A percentile compares a stretch with the other conserved stretches of the same genome.
These are phyloP conservation scores for Pythium chondricola DNA, from an alignment of 352 stramenopile species.

Conservation along the genomic window DNA sequence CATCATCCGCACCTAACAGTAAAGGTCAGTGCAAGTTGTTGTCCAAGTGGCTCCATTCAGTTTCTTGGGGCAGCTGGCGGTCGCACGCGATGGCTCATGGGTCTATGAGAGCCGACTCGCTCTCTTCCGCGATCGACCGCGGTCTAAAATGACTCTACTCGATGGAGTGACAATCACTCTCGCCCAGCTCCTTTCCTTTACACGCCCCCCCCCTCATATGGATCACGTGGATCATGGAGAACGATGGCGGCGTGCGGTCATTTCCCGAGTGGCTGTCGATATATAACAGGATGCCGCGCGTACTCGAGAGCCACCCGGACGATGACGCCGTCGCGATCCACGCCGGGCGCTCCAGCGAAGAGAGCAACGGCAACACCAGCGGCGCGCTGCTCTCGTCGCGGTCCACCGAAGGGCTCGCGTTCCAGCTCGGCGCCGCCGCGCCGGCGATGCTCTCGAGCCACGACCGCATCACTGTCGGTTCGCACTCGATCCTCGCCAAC, in stretches of 20 bases:
- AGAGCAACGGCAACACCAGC: conserved; percentile 3
- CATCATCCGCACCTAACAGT: too few species aligned
- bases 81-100: too few species aligned
- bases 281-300: conserved; percentile 3
- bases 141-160: too few species aligned
- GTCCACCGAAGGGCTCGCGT: conserved; percentile 8
- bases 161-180: too few species aligned
- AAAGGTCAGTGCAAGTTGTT: too few species aligned
- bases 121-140: too few species aligned
- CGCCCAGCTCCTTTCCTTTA: too few species aligned
- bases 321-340: conserved; percentile 11
- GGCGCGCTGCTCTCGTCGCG: neutral
- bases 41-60: too few species aligned
- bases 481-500: conserved; percentile 16
- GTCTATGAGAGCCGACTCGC: too few species aligned
- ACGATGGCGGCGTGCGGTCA: neutral
- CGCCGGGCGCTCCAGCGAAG: conserved; percentile 8
- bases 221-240: too few species aligned
- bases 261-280: neutral
- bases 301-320: conserved; percentile 10
- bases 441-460: neutral
- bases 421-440: neutral
- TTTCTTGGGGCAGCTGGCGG: too few species aligned
- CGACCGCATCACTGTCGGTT: neutral
- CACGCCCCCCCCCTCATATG: too few species aligned